Evolutionary conservation across 164 flowering plant genomes (phyloP).

Genomic region (Vitis cinerea): DNA sequence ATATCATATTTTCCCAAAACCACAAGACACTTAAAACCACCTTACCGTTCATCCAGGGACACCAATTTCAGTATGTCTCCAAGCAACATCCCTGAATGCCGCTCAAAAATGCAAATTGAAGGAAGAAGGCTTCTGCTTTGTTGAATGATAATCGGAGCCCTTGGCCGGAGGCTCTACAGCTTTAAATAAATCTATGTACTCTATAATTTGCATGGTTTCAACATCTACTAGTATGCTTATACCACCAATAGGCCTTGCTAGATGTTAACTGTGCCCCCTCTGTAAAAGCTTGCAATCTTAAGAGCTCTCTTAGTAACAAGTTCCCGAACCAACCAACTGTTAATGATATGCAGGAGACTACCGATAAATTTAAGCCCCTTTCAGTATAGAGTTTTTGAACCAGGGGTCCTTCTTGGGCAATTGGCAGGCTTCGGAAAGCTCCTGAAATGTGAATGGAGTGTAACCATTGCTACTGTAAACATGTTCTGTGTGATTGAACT

Average conservation of each 20-base stretch:
- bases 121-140: conserved; percentile 8
- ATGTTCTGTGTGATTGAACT: conserved; percentile 20
- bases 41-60: conserved; percentile 33
- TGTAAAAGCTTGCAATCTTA: conserved; percentile 35
- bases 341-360: conserved; percentile 42
- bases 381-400: conserved; percentile 33
- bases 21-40: not conserved
- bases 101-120: conserved; percentile 45
- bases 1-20: not conserved
- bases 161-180: conserved; percentile 44
- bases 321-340: conserved; percentile 67
- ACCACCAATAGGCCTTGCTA: conserved; percentile 63
- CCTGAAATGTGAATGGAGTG: conserved; percentile 39
- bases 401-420: conserved; percentile 26
- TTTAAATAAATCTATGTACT: conserved; percentile 27
- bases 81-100: conserved; percentile 33
- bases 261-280: conserved; percentile 40
- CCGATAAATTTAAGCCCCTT: conserved; percentile 40
- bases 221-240: conserved; percentile 42
- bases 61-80: conserved; percentile 54
- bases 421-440: conserved; percentile 30
- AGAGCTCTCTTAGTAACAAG: conserved; percentile 21
- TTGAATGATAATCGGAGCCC: conserved; percentile 37
- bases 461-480: conserved; percentile 48
- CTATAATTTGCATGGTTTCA: conserved; percentile 33